A percentile compares a stretch with the other conserved stretches of the same genome.
Evolutionary conservation across 2,329 filamentous ascomycete species (phyloP).

Genomic region (Botryosphaeria agaves): DNA sequence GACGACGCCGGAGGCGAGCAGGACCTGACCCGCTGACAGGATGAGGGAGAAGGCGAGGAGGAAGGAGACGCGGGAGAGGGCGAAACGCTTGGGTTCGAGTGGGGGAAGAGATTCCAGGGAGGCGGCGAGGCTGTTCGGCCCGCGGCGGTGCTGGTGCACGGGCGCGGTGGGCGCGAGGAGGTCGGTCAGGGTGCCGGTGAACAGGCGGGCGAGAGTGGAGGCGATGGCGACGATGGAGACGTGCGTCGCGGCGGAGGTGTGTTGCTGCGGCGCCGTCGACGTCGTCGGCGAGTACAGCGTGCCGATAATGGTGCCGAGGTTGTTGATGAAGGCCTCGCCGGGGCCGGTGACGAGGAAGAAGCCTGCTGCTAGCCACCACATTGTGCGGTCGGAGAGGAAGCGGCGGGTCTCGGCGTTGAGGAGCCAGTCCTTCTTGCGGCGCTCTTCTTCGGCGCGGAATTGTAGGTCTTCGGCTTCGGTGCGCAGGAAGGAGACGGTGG

Average conservation of each 20-base stretch:
- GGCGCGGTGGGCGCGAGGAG: constrained; percentile 46
- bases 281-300: constrained; percentile 56
- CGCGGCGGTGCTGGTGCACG: constrained; percentile 39
- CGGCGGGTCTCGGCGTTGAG: constrained; percentile 78
- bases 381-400: constrained; percentile 76
- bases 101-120: constrained; percentile 18
- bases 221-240: constrained; percentile 85
- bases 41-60: constrained; percentile 58
- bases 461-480: constrained; percentile 28
- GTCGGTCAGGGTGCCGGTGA: constrained; percentile 80
- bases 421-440: constrained; percentile 71
- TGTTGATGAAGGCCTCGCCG: constrained; percentile 97
- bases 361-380: constrained; percentile 85
- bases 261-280: constrained; percentile 18
- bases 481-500: constrained; percentile 26
- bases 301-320: constrained; percentile 81
- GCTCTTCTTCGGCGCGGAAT: constrained; percentile 32
- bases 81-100: constrained; percentile 21
- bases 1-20: constrained; percentile 58
- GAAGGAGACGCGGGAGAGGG: constrained; percentile 63
- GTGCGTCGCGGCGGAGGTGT: constrained; percentile 62
- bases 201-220: constrained; percentile 76
- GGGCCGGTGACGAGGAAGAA: constrained; percentile 91
- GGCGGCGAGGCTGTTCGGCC: constrained; percentile 23
- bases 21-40: constrained; percentile 55